A percentile compares a stretch with the other conserved stretches of the same genome.
phyloP scores from a whole-genome alignment of 306 rosid species.

The Quillaja saponaria region DNA sequence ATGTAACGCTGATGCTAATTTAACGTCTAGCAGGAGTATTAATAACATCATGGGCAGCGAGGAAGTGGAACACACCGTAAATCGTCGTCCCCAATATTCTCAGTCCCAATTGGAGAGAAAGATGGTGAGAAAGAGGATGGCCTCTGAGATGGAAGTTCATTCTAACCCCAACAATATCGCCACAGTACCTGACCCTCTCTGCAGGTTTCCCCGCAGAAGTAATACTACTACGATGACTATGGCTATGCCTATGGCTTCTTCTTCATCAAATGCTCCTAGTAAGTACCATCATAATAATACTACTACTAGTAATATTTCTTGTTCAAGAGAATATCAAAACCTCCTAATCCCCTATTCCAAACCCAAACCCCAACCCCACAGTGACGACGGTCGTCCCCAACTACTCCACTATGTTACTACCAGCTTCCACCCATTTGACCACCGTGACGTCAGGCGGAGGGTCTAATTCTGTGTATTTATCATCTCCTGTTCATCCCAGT shows the following conservation, averaged over 20 bases:
- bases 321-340: too few relatives aligned
- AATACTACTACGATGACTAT: too few relatives aligned
- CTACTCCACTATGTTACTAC: slow-evolving; percentile 53
- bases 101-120: too few relatives aligned
- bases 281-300: too few relatives aligned
- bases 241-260: slow-evolving; percentile 2
- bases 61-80: slow-evolving; percentile 22
- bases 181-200: slow-evolving; percentile 19
- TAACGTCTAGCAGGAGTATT: too few relatives aligned
- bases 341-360: too few relatives aligned
- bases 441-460: slow-evolving; percentile 51
- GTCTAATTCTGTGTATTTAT: slow-evolving; percentile 30
- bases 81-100: slow-evolving; percentile 14
- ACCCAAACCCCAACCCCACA: slow-evolving; percentile 11
- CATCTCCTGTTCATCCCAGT: slow-evolving; percentile 19
- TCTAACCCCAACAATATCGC: slow-evolving; percentile 19
- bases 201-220: slow-evolving; percentile 56
- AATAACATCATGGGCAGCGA: slow-evolving; percentile 30
- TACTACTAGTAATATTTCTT: too few relatives aligned
- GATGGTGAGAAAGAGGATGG: slow-evolving; percentile 82
- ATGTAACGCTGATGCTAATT: slow-evolving; percentile 30
- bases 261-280: too few relatives aligned
- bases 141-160: slow-evolving; percentile 81
- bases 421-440: slow-evolving; percentile 39
- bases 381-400: slow-evolving; percentile 13